Base-by-base conservation (phyloP, 106 monocot species). In the Allium cepa region DNA sequence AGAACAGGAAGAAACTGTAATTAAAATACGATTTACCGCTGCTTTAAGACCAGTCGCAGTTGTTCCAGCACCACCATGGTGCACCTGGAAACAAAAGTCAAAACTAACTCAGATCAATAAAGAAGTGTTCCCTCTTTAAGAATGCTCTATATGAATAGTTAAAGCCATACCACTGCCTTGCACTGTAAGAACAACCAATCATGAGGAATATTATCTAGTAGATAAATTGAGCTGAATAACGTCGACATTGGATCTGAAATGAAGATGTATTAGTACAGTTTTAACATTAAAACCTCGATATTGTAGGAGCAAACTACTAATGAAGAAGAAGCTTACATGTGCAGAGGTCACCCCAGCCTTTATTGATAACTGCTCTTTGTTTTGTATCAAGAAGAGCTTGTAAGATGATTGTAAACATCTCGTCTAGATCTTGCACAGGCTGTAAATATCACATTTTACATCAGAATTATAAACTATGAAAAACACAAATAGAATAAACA, bases 11-110 rank as follows among this genome's bases (percentile, higher is more conserved):
- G 36, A 36, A 4, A 36, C 36, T 4, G 36, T 36, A 36, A 36
- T 4, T 36, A 36, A 36, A 36, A 36, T 36, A 36, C 4, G 1
- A 5, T 36, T 36, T 5, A 96, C 96, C 73, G 85, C 92, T 73
- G 92, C 91, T 83, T 83, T 96, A 49, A 96, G 84, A 16, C 96
- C 92, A 64, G 96, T 86, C 71, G 96, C 96, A 55, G 96, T 96
- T 46, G 96, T 96, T 69, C 96, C 96, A 69, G 96, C 96, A 60
- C 96, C 96, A 63, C 96, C 96, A 80, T 96, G 96, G 73, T 96
- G 96, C 48, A 96, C 96, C 96, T 96, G 65, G 76, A 46, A 16
- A 67, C 2, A 47, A 4, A 16, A 47, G 22, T 49, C 65, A 66
- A 66, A 66, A 14, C 65, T 18, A 50, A 36, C 36, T 66, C 9